phyloP scores from a whole-genome alignment of 2,329 filamentous ascomycete genomes.

The Endoconidiophora laricicola region DNA sequence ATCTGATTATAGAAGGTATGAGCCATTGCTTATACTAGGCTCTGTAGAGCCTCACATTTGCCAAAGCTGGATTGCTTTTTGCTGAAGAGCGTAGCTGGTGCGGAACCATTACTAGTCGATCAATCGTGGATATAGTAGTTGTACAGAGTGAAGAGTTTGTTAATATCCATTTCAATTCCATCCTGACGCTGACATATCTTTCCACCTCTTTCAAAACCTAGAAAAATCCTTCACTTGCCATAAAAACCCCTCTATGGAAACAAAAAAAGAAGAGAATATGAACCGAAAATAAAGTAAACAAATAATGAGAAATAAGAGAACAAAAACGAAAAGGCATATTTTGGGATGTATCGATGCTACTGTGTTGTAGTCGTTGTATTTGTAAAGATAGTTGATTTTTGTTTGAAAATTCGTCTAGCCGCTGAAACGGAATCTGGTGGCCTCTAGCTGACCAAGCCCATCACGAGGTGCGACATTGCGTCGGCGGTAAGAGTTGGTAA shows the following conservation, averaged over 20 bases:
- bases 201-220: not conserved
- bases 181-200: not conserved
- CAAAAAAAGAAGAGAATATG: not conserved
- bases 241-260: not conserved
- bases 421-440: slow-evolving; percentile 69
- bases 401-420: slow-evolving; percentile 16
- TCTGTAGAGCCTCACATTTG: no score
- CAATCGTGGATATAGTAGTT: no score
- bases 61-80: no score
- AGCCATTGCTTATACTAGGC: no score
- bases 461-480: slow-evolving; percentile 92
- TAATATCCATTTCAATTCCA: no score
- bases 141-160: no score
- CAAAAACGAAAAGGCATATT: slow-evolving; percentile 2
- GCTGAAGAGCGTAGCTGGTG: no score
- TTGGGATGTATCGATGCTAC: no score
- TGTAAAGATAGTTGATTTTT: no score
- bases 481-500: slow-evolving; percentile 84
- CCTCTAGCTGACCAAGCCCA: slow-evolving; percentile 73
- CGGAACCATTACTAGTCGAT: no score
- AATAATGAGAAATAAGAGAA: slow-evolving; percentile 1
- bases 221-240: not conserved
- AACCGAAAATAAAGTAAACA: slow-evolving; percentile 1
- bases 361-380: no score
- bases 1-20: no score